Conservation (phyloP, 441 rosid species). For the Pelargonium hybrid region DNA sequence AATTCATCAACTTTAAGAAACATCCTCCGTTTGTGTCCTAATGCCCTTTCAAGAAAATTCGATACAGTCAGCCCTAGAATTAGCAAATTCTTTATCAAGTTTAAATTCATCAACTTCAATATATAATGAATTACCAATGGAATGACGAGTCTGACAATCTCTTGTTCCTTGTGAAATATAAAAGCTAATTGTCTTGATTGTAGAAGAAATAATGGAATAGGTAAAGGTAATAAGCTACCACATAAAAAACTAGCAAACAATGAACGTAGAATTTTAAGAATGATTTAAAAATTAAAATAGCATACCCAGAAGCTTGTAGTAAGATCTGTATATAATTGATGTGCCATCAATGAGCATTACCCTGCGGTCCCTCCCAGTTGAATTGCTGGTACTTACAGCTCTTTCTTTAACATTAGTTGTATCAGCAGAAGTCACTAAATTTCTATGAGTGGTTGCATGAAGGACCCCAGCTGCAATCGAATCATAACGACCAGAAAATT, state of each 20-base stretch:
- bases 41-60: background rate
- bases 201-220: background rate
- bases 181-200: background rate
- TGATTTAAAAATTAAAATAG: background rate
- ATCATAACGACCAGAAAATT: constrained; percentile 25
- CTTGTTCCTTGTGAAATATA: background rate
- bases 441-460: constrained; percentile 25
- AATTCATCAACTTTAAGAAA: too few species aligned
- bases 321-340: constrained; percentile 83
- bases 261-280: background rate
- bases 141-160: background rate
- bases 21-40: background rate
- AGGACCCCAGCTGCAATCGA: constrained; percentile 24
- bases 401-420: constrained; percentile 29
- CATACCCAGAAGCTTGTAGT: constrained; percentile 90
- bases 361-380: constrained; percentile 35
- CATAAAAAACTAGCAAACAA: constrained; percentile 3
- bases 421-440: constrained; percentile 23
- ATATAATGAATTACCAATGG: background rate
- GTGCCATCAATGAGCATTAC: constrained; percentile 97
- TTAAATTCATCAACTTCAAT: background rate
- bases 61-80: background rate
- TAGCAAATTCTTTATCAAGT: background rate
- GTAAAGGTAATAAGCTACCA: background rate
- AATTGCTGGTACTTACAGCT: constrained; percentile 25